Evolutionary conservation across 2,329 filamentous ascomycete genomes (phyloP).

Genomic region (Epichloe gansuensis): DNA sequence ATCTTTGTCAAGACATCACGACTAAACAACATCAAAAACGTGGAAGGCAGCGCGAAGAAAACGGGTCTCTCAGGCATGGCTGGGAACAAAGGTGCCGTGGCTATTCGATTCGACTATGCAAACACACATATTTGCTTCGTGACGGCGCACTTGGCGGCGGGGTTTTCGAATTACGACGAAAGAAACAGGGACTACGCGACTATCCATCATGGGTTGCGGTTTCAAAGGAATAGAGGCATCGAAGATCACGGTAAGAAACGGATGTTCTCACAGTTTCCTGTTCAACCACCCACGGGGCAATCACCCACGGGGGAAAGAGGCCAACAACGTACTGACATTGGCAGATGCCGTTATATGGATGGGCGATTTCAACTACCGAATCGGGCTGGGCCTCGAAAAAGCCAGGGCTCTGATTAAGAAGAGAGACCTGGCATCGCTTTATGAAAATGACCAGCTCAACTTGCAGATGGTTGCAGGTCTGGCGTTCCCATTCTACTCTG

Average conservation of each 20-base stretch:
- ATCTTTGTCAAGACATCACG: conserved; percentile 77
- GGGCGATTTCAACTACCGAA: conserved; percentile 96
- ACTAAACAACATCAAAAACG: conserved; percentile 80
- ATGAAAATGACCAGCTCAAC: conserved; percentile 92
- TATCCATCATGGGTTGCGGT: conserved; percentile 75
- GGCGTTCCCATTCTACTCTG: conserved; percentile 84
- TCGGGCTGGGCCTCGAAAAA: conserved; percentile 69
- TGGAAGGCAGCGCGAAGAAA: conserved; percentile 93
- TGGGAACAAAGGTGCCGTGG: conserved; percentile 95
- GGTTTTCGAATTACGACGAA: conserved; percentile 94
- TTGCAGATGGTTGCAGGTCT: conserved; percentile 91
- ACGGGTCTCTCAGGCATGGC: conserved; percentile 90
- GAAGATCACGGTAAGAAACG: conserved; percentile 62
- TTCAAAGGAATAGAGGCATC: conserved; percentile 82
- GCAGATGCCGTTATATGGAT: conserved; percentile 76
- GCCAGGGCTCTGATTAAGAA: conserved; percentile 63
- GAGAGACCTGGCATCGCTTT: conserved; percentile 63
- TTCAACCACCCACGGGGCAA: not conserved
- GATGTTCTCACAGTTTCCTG: too few species aligned
- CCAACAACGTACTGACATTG: not conserved
- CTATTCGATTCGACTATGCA: conserved; percentile 88
- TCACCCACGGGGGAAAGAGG: not conserved
- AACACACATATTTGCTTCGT: conserved; percentile 91
- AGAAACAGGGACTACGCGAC: conserved; percentile 86
- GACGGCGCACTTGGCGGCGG: conserved; percentile 89